Evolutionary conservation across 257 asterid species (phyloP).

Genomic region (Knoxia roxburghii): DNA sequence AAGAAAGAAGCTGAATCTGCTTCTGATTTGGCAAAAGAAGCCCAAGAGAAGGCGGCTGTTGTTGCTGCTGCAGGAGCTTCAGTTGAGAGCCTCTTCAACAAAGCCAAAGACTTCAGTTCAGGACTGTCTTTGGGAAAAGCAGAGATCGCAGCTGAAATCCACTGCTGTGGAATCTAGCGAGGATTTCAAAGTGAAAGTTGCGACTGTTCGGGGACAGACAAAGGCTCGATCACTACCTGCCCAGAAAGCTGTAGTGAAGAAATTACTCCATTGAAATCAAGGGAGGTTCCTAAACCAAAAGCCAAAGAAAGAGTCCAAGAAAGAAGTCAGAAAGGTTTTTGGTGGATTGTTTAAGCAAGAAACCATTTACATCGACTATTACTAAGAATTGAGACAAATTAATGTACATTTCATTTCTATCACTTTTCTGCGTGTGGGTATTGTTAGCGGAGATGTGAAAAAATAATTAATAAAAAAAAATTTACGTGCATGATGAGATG

Average conservation of each 20-base stretch:
- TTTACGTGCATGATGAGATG: no score
- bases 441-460: no score
- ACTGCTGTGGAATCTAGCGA: constrained; percentile 24
- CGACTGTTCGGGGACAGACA: constrained; percentile 78
- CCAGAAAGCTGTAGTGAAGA: constrained; percentile 61
- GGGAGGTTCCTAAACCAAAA: constrained; percentile 36
- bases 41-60: constrained; percentile 48
- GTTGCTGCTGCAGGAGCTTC: constrained; percentile 56
- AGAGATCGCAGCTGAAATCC: constrained; percentile 31
- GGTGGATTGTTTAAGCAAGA: constrained; percentile 92
- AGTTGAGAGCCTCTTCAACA: constrained; percentile 45
- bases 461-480: no score
- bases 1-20: no score
- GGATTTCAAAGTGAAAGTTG: constrained; percentile 61
- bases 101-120: constrained; percentile 52
- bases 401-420: constrained; percentile 4
- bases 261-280: constrained; percentile 32
- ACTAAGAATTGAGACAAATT: constrained; percentile 28
- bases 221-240: constrained; percentile 74
- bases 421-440: no score
- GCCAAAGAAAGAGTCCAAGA: constrained; percentile 40
- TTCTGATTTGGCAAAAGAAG: constrained; percentile 40
- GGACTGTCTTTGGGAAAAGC: constrained; percentile 33
- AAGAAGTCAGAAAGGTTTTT: constrained; percentile 67
- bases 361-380: constrained; percentile 88